Evolutionary conservation across 1,284 basidiomycete genomes (phyloP).

Genomic region (Ustilago shanxiensis): DNA sequence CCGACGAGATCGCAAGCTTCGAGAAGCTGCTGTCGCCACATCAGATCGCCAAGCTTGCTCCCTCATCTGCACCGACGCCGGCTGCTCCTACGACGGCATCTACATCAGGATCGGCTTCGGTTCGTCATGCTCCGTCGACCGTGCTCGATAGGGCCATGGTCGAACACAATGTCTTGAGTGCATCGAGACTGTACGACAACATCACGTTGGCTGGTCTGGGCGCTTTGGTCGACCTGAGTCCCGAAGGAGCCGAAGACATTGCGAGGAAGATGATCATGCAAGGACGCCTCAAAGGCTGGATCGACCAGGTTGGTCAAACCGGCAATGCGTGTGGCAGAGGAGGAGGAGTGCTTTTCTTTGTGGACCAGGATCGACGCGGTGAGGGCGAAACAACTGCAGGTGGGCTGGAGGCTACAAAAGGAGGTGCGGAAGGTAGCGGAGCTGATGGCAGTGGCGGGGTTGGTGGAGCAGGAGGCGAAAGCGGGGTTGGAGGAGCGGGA

Average conservation of each 20-base stretch:
- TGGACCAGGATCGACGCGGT: constrained; percentile 74
- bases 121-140: constrained; percentile 80
- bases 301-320: constrained; percentile 82
- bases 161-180: constrained; percentile 96
- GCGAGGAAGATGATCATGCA: constrained; percentile 97
- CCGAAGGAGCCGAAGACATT: constrained; percentile 88
- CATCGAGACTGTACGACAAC: constrained; percentile 76
- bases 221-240: constrained; percentile 52
- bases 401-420: constrained; percentile 40
- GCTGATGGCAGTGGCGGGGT: constrained; percentile 13
- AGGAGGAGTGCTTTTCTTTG: constrained; percentile 85
- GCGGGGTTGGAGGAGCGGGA: constrained; percentile 14
- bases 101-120: constrained; percentile 1
- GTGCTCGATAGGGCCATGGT: constrained; percentile 97
- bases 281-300: constrained; percentile 86
- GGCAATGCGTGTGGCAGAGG: constrained; percentile 4
- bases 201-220: constrained; percentile 60
- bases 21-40: constrained; percentile 88
- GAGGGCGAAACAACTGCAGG: constrained; percentile 49
- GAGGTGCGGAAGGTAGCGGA: constrained; percentile 6
- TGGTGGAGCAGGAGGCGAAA: constrained; percentile 17
- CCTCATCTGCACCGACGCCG: constrained; percentile 16
- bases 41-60: constrained; percentile 87
- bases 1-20: constrained; percentile 88
- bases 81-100: constrained; percentile 7